These are phyloP conservation scores for Pichia scutulata DNA, from an alignment of 805 yeast genomes.

Conservation along the genomic window DNA sequence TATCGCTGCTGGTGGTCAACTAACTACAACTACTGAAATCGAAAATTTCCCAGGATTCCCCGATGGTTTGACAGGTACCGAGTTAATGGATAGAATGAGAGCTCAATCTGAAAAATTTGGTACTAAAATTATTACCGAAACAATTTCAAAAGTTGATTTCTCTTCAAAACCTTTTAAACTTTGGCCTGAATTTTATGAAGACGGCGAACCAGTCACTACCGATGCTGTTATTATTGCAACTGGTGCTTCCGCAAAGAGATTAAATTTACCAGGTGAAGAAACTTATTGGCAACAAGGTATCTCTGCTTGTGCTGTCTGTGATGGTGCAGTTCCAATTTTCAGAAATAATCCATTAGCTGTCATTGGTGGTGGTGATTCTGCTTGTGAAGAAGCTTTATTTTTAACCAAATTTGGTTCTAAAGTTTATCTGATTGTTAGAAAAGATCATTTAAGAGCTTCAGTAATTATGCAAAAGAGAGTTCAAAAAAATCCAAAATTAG, in stretches of 20 bases:
- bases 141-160: slow-evolving; percentile 87
- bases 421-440: slow-evolving; percentile 88
- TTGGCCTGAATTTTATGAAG: slow-evolving; percentile 96
- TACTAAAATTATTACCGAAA: slow-evolving; percentile 90
- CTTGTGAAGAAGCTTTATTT: slow-evolving; percentile 97
- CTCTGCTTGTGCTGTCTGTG: slow-evolving; percentile 99
- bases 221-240: slow-evolving; percentile 93
- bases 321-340: slow-evolving; percentile 98
- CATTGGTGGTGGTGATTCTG: slow-evolving; percentile 98
- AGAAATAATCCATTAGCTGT: slow-evolving; percentile 97
- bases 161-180: slow-evolving; percentile 86
- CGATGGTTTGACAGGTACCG: slow-evolving; percentile 77
- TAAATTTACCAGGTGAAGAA: slow-evolving; percentile 93
- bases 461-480: slow-evolving; percentile 96
- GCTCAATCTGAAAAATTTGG: slow-evolving; percentile 84
- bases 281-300: slow-evolving; percentile 98
- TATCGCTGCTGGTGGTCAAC: slow-evolving; percentile 97
- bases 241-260: slow-evolving; percentile 97
- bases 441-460: slow-evolving; percentile 91
- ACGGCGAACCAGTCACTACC: slow-evolving; percentile 80
- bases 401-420: slow-evolving; percentile 96
- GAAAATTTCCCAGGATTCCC: slow-evolving; percentile 99
- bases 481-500: slow-evolving; percentile 75
- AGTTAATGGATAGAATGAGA: slow-evolving; percentile 91
- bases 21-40: slow-evolving; percentile 96